Evolutionary conservation across 768 basidiomycete species (phyloP).

Genomic region (Rhodotorula sphaerocarpa): DNA sequence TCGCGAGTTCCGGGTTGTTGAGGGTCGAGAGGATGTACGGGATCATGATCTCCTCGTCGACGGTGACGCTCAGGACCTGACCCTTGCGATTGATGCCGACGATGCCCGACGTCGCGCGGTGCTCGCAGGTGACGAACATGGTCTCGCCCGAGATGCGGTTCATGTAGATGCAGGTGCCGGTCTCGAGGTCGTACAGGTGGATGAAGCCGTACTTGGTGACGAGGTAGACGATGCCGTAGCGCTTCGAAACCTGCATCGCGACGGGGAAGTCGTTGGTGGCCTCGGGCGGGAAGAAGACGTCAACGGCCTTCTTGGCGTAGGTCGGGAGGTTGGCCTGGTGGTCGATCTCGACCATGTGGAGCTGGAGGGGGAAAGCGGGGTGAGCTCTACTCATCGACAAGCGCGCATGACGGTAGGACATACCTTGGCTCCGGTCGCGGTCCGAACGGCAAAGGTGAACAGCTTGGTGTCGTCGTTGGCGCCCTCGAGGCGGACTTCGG

Average conservation of each 20-base stretch:
- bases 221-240: conserved; percentile 87
- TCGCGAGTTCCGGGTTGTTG: conserved; percentile 95
- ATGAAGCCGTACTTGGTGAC: conserved; percentile 99
- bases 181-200: conserved; percentile 95
- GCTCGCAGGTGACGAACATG: conserved; percentile 96
- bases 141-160: conserved; percentile 99
- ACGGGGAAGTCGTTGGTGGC: conserved; percentile 98
- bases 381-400: conserved; percentile 8
- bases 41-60: conserved; percentile 91
- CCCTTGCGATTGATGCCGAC: conserved; percentile 99
- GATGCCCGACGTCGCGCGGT: conserved; percentile 87
- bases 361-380: conserved; percentile 49
- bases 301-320: conserved; percentile 94
- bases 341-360: conserved; percentile 97
- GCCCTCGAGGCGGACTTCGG: conserved; percentile 82
- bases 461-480: conserved; percentile 76
- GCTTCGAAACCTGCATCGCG: conserved; percentile 94
- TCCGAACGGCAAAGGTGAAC: conserved; percentile 89
- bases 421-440: conserved; percentile 96
- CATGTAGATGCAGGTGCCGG: conserved; percentile 98
- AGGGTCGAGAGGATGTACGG: conserved; percentile 88
- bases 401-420: conserved; percentile 33
- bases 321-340: conserved; percentile 84
- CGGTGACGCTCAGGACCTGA: conserved; percentile 80
- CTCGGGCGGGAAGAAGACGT: conserved; percentile 98